Conservation (phyloP, 2,329 filamentous ascomycete species). For the Aspergillus jensenii region DNA sequence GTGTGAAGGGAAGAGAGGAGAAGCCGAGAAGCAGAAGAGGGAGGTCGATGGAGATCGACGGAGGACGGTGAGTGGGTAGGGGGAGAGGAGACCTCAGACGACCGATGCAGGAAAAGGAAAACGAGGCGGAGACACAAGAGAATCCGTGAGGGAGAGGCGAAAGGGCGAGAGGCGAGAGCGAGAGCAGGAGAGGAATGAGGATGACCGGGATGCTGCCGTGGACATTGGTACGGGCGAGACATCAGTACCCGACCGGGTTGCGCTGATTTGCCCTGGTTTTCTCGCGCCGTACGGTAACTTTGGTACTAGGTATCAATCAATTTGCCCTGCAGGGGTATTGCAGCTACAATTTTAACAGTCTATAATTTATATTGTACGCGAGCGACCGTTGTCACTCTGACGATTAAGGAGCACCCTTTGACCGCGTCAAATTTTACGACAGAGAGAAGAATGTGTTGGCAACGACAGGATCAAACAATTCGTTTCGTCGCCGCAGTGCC, state of each 20-base stretch:
- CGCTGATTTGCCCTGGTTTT: neutral
- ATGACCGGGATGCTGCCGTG: too few species aligned
- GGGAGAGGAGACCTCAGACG: constrained; percentile 14
- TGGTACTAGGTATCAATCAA: constrained; percentile 2
- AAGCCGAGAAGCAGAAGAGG: constrained; percentile 14
- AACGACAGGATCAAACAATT: neutral
- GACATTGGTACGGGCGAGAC: constrained; percentile 9
- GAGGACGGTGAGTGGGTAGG: constrained; percentile 17
- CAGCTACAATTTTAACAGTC: neutral
- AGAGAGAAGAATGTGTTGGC: neutral
- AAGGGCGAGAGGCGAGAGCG: constrained; percentile 22
- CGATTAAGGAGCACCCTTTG: neutral
- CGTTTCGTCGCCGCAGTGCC: neutral
- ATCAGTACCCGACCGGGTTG: neutral
- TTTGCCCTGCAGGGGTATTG: neutral
- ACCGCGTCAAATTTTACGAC: too few species aligned
- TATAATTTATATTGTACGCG: too few species aligned
- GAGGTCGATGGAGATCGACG: constrained; percentile 17
- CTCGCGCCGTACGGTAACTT: neutral
- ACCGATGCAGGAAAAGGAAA: constrained; percentile 14
- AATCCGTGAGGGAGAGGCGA: constrained; percentile 19
- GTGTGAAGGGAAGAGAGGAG: constrained; percentile 20
- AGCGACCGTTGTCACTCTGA: neutral
- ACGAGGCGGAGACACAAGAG: constrained; percentile 22
- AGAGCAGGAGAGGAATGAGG: constrained; percentile 7